Evolutionary conservation across 148 eudicot species (phyloP), one percentile per base, ranked within the genome.

Genomic region (Euryodendron excelsum): DNA sequence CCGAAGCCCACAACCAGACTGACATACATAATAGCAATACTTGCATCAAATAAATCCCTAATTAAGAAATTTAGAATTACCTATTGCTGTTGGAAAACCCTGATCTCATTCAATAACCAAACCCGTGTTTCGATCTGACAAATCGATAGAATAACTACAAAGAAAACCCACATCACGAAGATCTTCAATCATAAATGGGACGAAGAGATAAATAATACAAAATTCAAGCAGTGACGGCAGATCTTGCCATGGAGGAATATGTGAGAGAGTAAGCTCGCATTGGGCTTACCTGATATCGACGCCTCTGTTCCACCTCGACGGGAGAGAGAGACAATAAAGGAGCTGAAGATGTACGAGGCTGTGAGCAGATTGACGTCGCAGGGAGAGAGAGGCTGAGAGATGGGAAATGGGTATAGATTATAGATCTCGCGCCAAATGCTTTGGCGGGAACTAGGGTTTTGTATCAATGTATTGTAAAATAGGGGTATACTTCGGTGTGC

Each of bases 371-470:
- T 25, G 74, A 50, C 6, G 34, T 2, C n/a, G 25, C 0, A 15
- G 10, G 34, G 11, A 25, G 7, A 15, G 14, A 5, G 8, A 1
- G 11, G 73, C 23, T n/a, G 36, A 8, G 23, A 36, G 2, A 14
- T 25, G 33, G 4, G 33, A 8, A 3, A 27, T 13, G n/a, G 23
- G 34, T 2, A 34, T 21, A 47, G 5, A 28, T 2, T 30, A 15
- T 9, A 50, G 75, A 50, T 48, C 60, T 50, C 75, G 75, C 60
- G 75, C 75, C 75, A 31, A 50, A 48, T 53, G 74, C 25, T 72
- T 50, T 72, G 75, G 75, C 75, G 75, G 75, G 75, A 69, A 45
- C 34, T 72, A 39, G 72, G 72, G 72, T 4, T 41, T 68, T 41
- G n/a, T n/a, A n/a, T n/a, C n/a, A n/a, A n/a, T 23, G 30, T 45